Conservation (phyloP, 208 protist species). For the Trypanosoma scelopori region DNA sequence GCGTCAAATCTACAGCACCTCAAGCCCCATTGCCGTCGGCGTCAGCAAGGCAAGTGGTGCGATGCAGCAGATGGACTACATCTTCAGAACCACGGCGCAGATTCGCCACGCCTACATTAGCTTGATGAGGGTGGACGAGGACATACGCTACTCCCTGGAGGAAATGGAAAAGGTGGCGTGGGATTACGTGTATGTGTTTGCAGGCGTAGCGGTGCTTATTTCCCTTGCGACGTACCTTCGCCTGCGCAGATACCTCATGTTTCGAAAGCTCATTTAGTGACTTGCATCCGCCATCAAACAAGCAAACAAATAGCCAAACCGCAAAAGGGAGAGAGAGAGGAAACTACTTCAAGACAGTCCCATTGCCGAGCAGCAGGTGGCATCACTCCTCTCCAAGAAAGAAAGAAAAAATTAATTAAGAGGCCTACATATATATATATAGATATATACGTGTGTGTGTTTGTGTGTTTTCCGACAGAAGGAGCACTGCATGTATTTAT, state of each 20-base stretch:
- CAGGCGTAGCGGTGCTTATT: constrained; percentile 33
- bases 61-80: constrained; percentile 71
- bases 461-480: background rate
- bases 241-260: constrained; percentile 28
- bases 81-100: constrained; percentile 28
- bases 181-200: constrained; percentile 51
- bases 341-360: background rate
- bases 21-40: constrained; percentile 54
- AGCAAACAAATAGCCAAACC: too few species aligned
- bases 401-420: background rate
- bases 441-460: background rate
- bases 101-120: constrained; percentile 32
- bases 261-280: constrained; percentile 23
- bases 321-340: background rate
- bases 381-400: too few species aligned
- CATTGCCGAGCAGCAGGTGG: background rate
- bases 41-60: constrained; percentile 54
- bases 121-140: constrained; percentile 40
- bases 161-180: constrained; percentile 51
- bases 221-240: constrained; percentile 34
- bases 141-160: constrained; percentile 46
- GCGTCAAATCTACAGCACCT: constrained; percentile 64
- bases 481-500: too few species aligned
- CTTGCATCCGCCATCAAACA: too few species aligned
- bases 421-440: background rate